Base-by-base conservation (phyloP, 2,329 filamentous ascomycete genomes). In the Alternaria ethzedia region DNA sequence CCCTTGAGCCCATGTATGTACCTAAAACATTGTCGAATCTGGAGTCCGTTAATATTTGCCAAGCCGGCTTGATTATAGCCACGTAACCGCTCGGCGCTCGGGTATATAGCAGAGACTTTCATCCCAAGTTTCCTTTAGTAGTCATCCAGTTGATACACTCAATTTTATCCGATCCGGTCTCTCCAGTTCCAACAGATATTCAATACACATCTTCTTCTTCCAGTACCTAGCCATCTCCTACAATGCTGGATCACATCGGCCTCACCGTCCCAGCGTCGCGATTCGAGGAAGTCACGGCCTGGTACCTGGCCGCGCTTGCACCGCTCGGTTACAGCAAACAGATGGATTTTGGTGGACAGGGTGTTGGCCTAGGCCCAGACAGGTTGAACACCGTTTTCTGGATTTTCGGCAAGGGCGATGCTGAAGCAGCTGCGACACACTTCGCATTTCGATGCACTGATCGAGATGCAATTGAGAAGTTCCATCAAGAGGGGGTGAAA, bases 291-390 rank as follows among this genome's bases (percentile, higher is more conserved):
- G 61, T 71, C 6, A 63, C 71, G 12, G 57, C 58, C 15, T 77
- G 64, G 61, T 76, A 76, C 54, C 55, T 65, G 32, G 57, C 64
- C 3, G 73, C 69, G n/a, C 73, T 77, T 13, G 69, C 69, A 20
- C 72, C 74, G 11, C 64, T 77, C 17, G 70, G 71, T 17, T 75
- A 73, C 65, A 54, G 59, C 43, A 72, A 74, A 36, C 67, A 70
- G 44, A 66, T 65, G 23, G 72, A 75, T 11, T 65, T 70, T 26
- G 62, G 64, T 6, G 67, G 64, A 2, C 26, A 47, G 5, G 68
- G 69, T 12, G 66, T 66, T 36, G 64, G 67, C 15, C 36, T 75
- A 30, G 71, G 73, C 6, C 28, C 68, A 8, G 62, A 59, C 17
- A 57, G 57, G 9, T 45, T 54, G 51, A 46, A 64, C 4, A 46